These are phyloP conservation scores for Actinomucor elegans DNA, from an alignment of 371 early-diverging fungal species.

Conservation along the genomic window DNA sequence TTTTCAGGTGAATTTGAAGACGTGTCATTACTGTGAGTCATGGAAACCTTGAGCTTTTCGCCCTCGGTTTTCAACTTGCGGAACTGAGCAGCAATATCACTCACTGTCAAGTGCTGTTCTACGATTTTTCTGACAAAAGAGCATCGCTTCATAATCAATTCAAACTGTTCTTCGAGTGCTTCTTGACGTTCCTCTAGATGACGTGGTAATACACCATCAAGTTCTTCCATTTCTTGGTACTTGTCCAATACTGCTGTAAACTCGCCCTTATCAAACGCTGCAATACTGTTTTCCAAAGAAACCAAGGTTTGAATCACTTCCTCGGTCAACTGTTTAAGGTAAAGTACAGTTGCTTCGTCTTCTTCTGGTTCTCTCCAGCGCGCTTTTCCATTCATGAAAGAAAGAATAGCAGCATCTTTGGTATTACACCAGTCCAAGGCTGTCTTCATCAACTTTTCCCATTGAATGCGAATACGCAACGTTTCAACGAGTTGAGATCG, in stretches of 20 bases:
- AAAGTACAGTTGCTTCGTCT: background rate
- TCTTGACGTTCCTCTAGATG: conserved; percentile 35
- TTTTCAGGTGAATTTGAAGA: conserved; percentile 1
- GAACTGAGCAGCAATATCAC: conserved; percentile 21
- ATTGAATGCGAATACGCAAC: conserved; percentile 25
- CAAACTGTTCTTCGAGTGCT: conserved; percentile 25
- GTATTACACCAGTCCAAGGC: conserved; percentile 5
- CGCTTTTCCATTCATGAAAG: conserved; percentile 14
- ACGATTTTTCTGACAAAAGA: conserved; percentile 30
- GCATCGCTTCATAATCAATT: conserved; percentile 20
- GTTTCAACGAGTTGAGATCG: conserved; percentile 24
- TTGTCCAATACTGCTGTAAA: conserved; percentile 23
- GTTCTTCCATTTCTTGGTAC: conserved; percentile 37
- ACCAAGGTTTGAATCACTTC: conserved; percentile 23
- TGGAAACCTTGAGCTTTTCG: conserved; percentile 29
- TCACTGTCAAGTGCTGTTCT: conserved; percentile 35
- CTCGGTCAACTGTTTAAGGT: conserved; percentile 15
- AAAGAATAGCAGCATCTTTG: conserved; percentile 11
- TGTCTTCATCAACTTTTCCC: conserved; percentile 26
- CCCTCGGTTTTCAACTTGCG: conserved; percentile 29
- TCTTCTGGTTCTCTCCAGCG: conserved; percentile 12
- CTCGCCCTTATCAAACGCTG: conserved; percentile 30
- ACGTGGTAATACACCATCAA: conserved; percentile 18
- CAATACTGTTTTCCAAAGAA: conserved; percentile 22
- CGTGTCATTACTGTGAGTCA: conserved; percentile 11